Evolutionary conservation across 352 stramenopile species (phyloP), one percentile per base, ranked within the genome.

Genomic region (Peronospora belbahrii): DNA sequence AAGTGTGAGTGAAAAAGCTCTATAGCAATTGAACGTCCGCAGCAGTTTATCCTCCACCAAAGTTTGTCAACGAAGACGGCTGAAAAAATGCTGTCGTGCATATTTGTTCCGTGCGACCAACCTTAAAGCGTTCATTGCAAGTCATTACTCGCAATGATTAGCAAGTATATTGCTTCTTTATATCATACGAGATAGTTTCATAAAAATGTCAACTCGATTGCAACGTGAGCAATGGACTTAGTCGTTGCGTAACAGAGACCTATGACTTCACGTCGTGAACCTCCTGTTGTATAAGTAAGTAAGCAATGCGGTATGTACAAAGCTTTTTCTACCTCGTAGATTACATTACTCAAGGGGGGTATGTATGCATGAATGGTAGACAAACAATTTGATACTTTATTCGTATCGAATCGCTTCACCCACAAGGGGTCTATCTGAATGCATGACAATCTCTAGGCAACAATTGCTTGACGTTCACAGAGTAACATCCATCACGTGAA

Each of bases 11-110:
- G 13, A 34, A 3, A 30, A 11, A 62, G 19, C 54, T 62, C 54
- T 62, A 62, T 62, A 48, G 54, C 54, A 58, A 11, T 10, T 23
- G 32, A 46, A 57, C 40, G 27, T 61, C 38, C 52, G 43, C 38
- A 28, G 22, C 15, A 32, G 27, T 11, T 36, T 6, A 25, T 35
- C 13, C 31, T 31, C 7, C 5, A 34, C n/a, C 28, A 48, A 52
- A 52, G 3, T 38, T 34, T 36, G 31, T 14, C n/a, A 36, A 11
- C 31, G 1, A 18, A 14, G 8, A 8, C 28, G 28, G 4, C 28
- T 1, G 2, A 15, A 15, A 10, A n/a, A n/a, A n/a, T n/a, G 28
- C 11, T 28, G 24, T 28, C 11, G 24, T 28, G 14, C 31, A 15
- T 36, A n/a, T 10, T 28, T 48, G 23, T 10, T n/a, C n/a, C n/a